phyloP scores from a whole-genome alignment of 2,329 filamentous ascomycete species.

The Mycogone perniciosa region DNA sequence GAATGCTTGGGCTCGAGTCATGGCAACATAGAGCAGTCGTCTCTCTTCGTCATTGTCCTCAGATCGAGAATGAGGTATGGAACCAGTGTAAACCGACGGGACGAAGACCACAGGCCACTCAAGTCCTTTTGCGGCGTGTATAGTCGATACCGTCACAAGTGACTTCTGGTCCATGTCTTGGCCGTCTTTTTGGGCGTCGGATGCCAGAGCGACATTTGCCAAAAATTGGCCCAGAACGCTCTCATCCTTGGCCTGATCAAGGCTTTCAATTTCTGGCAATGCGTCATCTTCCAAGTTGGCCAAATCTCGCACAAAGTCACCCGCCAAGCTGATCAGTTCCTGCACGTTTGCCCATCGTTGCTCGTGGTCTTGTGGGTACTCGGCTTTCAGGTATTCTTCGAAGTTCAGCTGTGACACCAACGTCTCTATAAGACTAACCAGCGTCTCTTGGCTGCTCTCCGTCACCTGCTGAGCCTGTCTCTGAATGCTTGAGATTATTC shows the following conservation, averaged over 20 bases:
- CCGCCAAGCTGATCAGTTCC: conserved; percentile 75
- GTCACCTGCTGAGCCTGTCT: conserved; percentile 24
- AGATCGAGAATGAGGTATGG: conserved; percentile 79
- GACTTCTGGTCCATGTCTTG: conserved; percentile 49
- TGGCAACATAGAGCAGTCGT: conserved; percentile 85
- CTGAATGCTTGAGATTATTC: conserved; percentile 31
- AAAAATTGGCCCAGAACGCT: conserved; percentile 68
- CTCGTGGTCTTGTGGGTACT: conserved; percentile 69
- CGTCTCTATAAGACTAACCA: conserved; percentile 46
- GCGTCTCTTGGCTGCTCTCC: conserved; percentile 22
- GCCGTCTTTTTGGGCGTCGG: conserved; percentile 63
- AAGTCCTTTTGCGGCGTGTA: conserved; percentile 90
- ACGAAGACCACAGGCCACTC: conserved; percentile 97
- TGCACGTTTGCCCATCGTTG: conserved; percentile 82
- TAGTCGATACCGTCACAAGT: conserved; percentile 86
- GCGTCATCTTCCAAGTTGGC: conserved; percentile 44
- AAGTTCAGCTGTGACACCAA: conserved; percentile 62
- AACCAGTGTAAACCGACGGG: conserved; percentile 81
- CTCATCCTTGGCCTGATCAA: conserved; percentile 62
- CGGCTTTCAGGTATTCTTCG: conserved; percentile 64
- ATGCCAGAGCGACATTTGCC: conserved; percentile 82
- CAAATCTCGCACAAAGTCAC: conserved; percentile 55
- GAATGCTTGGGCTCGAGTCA: conserved; percentile 85
- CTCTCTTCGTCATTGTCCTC: conserved; percentile 86
- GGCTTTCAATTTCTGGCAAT: conserved; percentile 62